phyloP scores from a whole-genome alignment of 208 protist species.

The Leptomonas pyrrhocoris region DNA sequence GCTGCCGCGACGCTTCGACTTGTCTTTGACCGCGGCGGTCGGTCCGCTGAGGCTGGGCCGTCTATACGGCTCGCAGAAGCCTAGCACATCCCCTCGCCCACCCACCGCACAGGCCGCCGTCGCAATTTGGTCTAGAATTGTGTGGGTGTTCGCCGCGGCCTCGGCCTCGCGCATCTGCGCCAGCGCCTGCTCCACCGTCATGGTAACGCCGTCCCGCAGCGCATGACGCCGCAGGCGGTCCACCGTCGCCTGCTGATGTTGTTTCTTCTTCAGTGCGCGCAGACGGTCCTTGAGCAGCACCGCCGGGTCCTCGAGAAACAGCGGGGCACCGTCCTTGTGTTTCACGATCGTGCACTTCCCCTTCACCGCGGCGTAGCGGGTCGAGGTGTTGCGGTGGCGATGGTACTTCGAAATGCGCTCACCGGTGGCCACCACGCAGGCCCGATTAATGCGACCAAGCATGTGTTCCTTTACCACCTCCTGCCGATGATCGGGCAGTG shows the following conservation, averaged over 20 bases:
- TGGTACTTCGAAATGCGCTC: constrained; percentile 81
- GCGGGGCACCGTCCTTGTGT: constrained; percentile 44
- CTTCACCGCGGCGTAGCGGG: constrained; percentile 62
- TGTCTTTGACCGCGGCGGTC: background rate
- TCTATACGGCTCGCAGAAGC: background rate
- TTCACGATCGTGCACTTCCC: constrained; percentile 69
- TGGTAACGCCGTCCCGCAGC: background rate
- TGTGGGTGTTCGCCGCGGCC: background rate
- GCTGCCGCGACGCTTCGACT: constrained; percentile 1
- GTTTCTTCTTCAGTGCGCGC: background rate
- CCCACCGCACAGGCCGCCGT: background rate
- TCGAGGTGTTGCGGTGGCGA: constrained; percentile 61
- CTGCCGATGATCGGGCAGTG: constrained; percentile 47
- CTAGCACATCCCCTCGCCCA: background rate
- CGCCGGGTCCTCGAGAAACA: constrained; percentile 69
- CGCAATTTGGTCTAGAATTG: background rate
- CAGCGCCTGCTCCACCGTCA: constrained; percentile 14
- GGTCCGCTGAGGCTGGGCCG: background rate
- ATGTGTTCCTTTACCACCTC: constrained; percentile 56
- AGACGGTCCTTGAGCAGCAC: constrained; percentile 35
- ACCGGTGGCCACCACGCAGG: constrained; percentile 41
- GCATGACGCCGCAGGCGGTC: background rate
- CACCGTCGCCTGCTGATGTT: constrained; percentile 5
- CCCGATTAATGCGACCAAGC: constrained; percentile 72
- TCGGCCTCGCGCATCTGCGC: background rate